Base-by-base conservation (phyloP, 805 yeast species). In the Diddensiella santjacobensis region DNA sequence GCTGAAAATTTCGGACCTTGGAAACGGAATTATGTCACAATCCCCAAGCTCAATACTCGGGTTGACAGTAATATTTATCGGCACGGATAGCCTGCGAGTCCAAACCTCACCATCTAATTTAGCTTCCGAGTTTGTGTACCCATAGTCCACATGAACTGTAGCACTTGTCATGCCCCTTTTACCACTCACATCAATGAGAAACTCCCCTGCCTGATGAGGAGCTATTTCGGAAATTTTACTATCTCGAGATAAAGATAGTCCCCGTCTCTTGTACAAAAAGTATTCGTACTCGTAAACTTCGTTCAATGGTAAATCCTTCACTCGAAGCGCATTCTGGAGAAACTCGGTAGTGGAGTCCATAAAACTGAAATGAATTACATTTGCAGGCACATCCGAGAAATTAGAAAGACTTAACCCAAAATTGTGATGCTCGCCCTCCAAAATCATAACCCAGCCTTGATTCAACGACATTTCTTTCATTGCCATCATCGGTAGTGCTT, bases 201-300 rank as follows among this genome's bases (percentile, higher is more conserved):
- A 69, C 3, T 63, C 64, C 36, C 80, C 69, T 19, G 73, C 73
- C 22, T 62, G 64, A 23, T 59, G 61, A 1, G 77, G 69, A n/a
- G 53, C 51, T 4, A 67, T 49, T 6, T 51, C 41, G 6, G 45
- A 31, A 8, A 67, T 56, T 3, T 59, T 59, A 2, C 47, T 40
- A 22, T 62, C 48, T 1, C 57, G 56, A 1, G 58, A 38, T 3
- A 58, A 43, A 22, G 64, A 63, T 51, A 86, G 71, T 0, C 91
- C 82, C 38, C 75, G 76, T 48, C 78, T 75, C 50, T 75, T 73
- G 38, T 81, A 62, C 43, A 87, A 58, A 55, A 76, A 77, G 69
- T 83, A 83, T 59, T 87, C 96, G 48, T 83, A 71, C 60, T 87
- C 96, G 62, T 86, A 80, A 3, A 80, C 67, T 44, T 87, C 96